Conservation (phyloP, 768 basidiomycete species). For the Trametes meyenii region DNA sequence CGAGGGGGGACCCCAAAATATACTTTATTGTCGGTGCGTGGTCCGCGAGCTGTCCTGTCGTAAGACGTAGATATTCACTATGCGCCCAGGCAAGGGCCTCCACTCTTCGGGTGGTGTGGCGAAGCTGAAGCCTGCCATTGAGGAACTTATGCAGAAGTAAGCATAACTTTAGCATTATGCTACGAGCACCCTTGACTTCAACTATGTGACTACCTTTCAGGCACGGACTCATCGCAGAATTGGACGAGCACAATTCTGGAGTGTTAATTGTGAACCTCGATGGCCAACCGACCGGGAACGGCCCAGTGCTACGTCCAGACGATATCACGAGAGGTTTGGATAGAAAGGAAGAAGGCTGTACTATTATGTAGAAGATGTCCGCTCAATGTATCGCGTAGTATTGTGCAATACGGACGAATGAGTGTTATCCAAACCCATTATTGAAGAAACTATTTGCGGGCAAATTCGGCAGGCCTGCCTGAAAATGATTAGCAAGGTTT, state of each 20-base stretch:
- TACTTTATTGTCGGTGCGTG: constrained; percentile 82
- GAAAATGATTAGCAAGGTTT: too few species aligned
- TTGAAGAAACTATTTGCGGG: too few species aligned
- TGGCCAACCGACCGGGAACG: constrained; percentile 40
- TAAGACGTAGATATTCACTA: too few species aligned
- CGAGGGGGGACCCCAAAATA: constrained; percentile 62
- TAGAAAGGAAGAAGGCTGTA: constrained; percentile 55
- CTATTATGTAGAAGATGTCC: constrained; percentile 56
- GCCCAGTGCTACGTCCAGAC: constrained; percentile 51
- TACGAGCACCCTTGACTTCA: too few species aligned
- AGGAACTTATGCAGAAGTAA: constrained; percentile 82
- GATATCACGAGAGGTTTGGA: constrained; percentile 62
- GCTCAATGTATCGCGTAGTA: too few species aligned
- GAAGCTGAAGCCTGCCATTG: constrained; percentile 92
- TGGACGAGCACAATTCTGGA: constrained; percentile 82
- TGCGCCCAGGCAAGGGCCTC: constrained; percentile 72
- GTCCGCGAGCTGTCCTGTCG: too few species aligned
- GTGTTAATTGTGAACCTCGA: constrained; percentile 80
- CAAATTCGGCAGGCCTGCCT: too few species aligned
- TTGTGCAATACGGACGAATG: too few species aligned
- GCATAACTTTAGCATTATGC: constrained; percentile 21
- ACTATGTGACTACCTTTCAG: constrained; percentile 40
- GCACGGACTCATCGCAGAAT: constrained; percentile 66
- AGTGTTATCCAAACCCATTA: too few species aligned
- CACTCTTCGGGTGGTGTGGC: constrained; percentile 78